A percentile compares a stretch with the other conserved stretches of the same genome.
Evolutionary conservation across 2,329 filamentous ascomycete genomes (phyloP).

Genomic region (Talaromyces atroroseus): DNA sequence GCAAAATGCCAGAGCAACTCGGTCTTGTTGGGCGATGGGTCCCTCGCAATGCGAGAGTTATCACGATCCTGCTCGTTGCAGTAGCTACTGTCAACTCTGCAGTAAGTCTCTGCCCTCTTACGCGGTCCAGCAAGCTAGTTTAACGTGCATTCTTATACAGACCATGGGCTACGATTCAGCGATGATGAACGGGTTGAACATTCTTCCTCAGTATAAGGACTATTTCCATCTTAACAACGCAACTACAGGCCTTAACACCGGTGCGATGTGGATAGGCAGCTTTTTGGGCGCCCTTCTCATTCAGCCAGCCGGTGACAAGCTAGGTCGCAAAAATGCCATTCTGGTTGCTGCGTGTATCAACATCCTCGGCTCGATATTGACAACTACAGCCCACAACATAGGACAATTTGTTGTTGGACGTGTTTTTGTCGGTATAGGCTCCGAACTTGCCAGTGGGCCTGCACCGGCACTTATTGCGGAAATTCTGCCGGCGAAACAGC

Average conservation of each 20-base stretch:
- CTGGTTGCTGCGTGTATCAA: background rate
- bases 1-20: background rate
- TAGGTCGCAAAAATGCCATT: slow-evolving; percentile 1
- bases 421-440: background rate
- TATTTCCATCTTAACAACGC: slow-evolving; percentile 1
- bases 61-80: background rate
- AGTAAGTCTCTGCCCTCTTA: background rate
- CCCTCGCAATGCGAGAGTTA: background rate
- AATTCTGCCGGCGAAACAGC: background rate
- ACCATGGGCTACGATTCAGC: background rate
- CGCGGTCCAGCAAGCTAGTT: background rate
- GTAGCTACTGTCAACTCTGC: background rate
- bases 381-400: background rate
- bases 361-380: background rate
- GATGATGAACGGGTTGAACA: slow-evolving; percentile 1
- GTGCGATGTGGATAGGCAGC: background rate
- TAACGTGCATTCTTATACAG: background rate
- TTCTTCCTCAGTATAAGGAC: background rate
- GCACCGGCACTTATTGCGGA: background rate
- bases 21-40: background rate
- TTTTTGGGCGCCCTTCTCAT: background rate
- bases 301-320: background rate
- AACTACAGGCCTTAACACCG: background rate
- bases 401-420: background rate
- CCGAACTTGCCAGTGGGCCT: background rate